Conservation (phyloP, 2,329 filamentous ascomycete species). For the Botrytis deweyae region DNA sequence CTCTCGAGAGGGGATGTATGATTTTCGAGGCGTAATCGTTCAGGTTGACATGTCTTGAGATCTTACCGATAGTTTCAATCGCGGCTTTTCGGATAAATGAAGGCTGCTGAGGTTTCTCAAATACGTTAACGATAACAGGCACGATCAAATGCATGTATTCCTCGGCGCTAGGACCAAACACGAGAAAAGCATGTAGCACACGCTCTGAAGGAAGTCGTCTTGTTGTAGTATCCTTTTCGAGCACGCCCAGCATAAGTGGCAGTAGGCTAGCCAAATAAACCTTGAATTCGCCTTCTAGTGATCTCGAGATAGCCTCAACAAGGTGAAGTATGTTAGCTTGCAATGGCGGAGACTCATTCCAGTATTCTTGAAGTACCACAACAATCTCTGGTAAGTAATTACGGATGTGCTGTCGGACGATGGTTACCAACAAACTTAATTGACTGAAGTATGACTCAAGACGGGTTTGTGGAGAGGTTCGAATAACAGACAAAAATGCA, state of each 20-base stretch:
- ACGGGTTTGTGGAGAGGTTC: constrained; percentile 71
- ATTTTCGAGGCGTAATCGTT: constrained; percentile 97
- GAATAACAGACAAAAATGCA: constrained; percentile 86
- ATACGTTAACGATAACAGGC: constrained; percentile 89
- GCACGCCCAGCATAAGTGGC: constrained; percentile 88
- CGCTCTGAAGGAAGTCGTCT: constrained; percentile 82
- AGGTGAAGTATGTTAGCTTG: constrained; percentile 90
- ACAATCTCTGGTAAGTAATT: constrained; percentile 87
- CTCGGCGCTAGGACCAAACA: constrained; percentile 93
- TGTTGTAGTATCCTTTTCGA: constrained; percentile 78
- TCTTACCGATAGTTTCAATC: constrained; percentile 91
- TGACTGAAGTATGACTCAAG: constrained; percentile 98
- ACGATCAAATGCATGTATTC: constrained; percentile 99
- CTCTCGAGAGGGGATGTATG: constrained; percentile 85
- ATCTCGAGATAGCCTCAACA: constrained; percentile 90
- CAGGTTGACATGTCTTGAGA: constrained; percentile 94
- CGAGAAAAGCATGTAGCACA: constrained; percentile 90
- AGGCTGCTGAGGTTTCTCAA: constrained; percentile 84
- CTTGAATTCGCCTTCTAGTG: constrained; percentile 96
- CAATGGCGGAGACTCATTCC: constrained; percentile 75
- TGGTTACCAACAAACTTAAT: constrained; percentile 85
- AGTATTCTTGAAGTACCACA: constrained; percentile 83
- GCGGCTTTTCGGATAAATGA: constrained; percentile 78
- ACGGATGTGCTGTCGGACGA: constrained; percentile 94
- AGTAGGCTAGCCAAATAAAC: constrained; percentile 87